These are phyloP conservation scores for Capsella bursapastoris DNA, from an alignment of 345 rosid species.

Conservation along the genomic window DNA sequence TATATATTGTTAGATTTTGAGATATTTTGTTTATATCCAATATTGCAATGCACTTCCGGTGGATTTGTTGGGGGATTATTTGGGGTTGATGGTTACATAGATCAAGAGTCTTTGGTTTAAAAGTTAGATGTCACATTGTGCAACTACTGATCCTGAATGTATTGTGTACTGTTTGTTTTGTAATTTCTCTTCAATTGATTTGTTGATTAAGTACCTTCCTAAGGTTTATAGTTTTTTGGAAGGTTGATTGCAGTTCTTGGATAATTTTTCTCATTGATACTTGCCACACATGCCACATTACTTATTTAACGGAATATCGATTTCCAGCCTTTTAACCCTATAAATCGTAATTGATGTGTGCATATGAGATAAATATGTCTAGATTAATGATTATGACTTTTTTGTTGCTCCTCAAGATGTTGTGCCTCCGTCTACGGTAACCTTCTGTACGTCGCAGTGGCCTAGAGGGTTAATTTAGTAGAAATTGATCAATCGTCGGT, in stretches of 20 bases:
- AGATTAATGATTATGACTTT: not conserved
- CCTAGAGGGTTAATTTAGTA: not conserved
- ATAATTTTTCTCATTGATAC: not conserved
- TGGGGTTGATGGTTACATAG: not conserved
- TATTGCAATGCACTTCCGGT: slow-evolving; percentile 15
- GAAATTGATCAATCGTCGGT: not conserved
- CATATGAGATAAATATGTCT: not conserved
- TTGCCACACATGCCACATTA: slow-evolving; percentile 7
- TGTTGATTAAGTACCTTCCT: not conserved
- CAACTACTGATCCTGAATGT: not conserved
- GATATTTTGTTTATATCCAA: slow-evolving; percentile 17
- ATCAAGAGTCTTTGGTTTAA: slow-evolving; percentile 3
- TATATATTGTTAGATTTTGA: not conserved
- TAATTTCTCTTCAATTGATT: not conserved
- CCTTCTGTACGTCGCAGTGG: not conserved
- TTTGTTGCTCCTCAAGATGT: not conserved
- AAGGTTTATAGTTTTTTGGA: not conserved
- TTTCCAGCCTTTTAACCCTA: not conserved
- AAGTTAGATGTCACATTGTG: slow-evolving; percentile 1
- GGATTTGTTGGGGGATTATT: slow-evolving; percentile 1
- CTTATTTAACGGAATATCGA: not conserved
- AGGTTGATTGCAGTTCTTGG: not conserved
- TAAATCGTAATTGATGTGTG: not conserved
- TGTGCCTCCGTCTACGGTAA: not conserved
- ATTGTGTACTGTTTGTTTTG: not conserved